Conservation (phyloP, 116 monocot species). For the Papilionanthe hybrid region DNA sequence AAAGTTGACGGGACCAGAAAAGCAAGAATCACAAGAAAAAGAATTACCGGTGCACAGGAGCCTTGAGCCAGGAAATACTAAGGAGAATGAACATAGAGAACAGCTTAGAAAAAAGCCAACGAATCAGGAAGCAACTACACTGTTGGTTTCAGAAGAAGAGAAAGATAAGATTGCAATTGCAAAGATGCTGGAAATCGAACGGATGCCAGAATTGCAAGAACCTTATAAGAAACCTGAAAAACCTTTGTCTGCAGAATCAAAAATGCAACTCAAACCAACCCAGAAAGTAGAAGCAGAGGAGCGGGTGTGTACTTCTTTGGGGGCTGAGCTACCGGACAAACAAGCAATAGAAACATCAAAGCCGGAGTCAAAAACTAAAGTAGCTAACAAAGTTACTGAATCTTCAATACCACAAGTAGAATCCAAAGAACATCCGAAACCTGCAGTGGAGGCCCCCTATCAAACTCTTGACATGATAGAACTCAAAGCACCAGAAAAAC, state of each 20-base stretch:
- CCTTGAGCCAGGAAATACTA: background rate
- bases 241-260: background rate
- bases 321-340: background rate
- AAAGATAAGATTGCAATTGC: background rate
- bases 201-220: background rate
- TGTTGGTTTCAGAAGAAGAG: background rate
- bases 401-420: background rate
- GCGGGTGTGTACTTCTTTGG: background rate
- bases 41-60: background rate
- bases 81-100: background rate
- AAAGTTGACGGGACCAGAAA: background rate
- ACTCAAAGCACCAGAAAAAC: too few relatives aligned
- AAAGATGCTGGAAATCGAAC: background rate
- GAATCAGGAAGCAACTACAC: background rate
- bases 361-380: background rate
- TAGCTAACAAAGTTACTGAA: background rate
- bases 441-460: too few relatives aligned
- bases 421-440: too few relatives aligned
- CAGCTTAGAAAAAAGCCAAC: background rate
- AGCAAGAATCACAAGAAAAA: background rate
- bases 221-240: background rate
- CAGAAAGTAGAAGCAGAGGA: background rate
- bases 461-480: too few relatives aligned
- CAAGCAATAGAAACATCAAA: background rate
- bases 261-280: background rate